phyloP scores from a whole-genome alignment of 2,329 filamentous ascomycete genomes.

The Dactylellina drechsleri region DNA sequence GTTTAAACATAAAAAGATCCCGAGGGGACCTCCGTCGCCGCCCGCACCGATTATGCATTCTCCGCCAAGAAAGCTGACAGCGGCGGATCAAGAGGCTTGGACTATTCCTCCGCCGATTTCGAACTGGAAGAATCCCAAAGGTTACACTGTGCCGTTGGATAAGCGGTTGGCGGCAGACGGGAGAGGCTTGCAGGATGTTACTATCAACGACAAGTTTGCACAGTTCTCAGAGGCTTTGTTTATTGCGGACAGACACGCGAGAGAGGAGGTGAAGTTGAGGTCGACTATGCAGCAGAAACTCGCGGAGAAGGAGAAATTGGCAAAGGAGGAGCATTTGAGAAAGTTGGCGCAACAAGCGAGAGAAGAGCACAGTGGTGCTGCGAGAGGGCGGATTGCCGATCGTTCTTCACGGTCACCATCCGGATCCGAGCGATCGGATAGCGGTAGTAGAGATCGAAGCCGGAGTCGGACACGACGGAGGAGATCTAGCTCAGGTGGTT shows the following conservation, averaged over 20 bases:
- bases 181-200: conserved; percentile 87
- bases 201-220: conserved; percentile 98
- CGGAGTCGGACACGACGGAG: conserved; percentile 56
- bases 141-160: conserved; percentile 94
- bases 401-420: conserved; percentile 54
- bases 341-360: conserved; percentile 89
- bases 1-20: conserved; percentile 99
- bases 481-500: conserved; percentile 58
- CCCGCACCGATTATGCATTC: conserved; percentile 95
- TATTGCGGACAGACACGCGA: conserved; percentile 91
- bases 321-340: conserved; percentile 92
- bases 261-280: conserved; percentile 93
- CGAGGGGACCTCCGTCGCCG: conserved; percentile 87
- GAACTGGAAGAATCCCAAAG: conserved; percentile 99
- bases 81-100: conserved; percentile 97
- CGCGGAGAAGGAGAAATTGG: conserved; percentile 93
- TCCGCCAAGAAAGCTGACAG: conserved; percentile 91
- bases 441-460: conserved; percentile 58
- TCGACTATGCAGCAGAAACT: conserved; percentile 94
- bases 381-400: conserved; percentile 63
- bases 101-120: conserved; percentile 88
- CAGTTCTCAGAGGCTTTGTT: conserved; percentile 94
- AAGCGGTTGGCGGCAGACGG: conserved; percentile 95
- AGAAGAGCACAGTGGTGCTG: conserved; percentile 73
- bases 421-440: conserved; percentile 46